Evolutionary conservation across 768 basidiomycete species (phyloP), one percentile per base, ranked within the genome.

Genomic region (Myochromella boudieri): DNA sequence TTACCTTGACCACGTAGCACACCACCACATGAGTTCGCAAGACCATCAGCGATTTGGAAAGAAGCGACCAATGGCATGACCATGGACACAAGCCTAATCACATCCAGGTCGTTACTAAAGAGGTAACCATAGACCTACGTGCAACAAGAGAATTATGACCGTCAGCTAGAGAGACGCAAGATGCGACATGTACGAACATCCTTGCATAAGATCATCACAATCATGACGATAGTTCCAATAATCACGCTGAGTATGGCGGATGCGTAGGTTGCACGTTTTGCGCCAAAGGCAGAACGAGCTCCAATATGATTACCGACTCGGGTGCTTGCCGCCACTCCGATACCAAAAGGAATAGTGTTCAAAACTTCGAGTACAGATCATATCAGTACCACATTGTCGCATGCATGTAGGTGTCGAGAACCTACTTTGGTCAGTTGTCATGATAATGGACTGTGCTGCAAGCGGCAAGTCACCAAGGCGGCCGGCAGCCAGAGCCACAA

Each of bases 1-100:
- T 70, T 77, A 61, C 92, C 92, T 58, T 85, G 77, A 3, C 90
- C 87, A 34, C 94, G 81, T 41, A 97, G 74, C 47, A 94, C 78
- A 5, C 91, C 91, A 5, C 75, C 75, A 48, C 87, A 63, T 67
- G 84, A 56, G 49, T 76, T 82, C 22, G 77, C 71, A 8, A 88
- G 66, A 14, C 86, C 91, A 61, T 97, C 94, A 29, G 90, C 84
- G 2, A 54, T 44, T 32, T 54, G 86, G 62, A 83, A 86, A 3
- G 85, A 75, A 10, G 84, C 83, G 8, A 95, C 85, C 18, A 87
- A 72, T 0, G 89, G 87, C 59, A 91, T 74, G 31, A 91, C 81
- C 21, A 70, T 67, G 2, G 83, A 79, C 24, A 91, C 85, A 14
- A 85, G 65, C 5, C 49, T 29, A 10, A 85, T 79, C 9, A 77